These are phyloP conservation scores for Colletotrichum sp. DNA, from an alignment of 2,329 filamentous ascomycete species.

Conservation along the genomic window DNA sequence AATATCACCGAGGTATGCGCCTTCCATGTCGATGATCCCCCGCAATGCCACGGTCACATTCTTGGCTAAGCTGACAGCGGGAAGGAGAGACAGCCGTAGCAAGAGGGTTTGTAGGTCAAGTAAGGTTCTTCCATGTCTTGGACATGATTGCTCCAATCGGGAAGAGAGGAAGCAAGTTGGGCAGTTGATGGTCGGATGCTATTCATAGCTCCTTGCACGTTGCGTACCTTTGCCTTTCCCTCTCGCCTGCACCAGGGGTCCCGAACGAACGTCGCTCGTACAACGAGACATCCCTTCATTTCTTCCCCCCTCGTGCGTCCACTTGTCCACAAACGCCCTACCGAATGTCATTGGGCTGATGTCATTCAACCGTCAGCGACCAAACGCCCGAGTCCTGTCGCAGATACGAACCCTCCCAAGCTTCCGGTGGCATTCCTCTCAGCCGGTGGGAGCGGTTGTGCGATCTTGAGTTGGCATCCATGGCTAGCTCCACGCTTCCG, in stretches of 20 bases:
- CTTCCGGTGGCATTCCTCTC: not conserved
- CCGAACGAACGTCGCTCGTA: not conserved
- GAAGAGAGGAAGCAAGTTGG: not conserved
- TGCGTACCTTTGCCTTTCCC: not conserved
- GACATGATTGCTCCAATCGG: not conserved
- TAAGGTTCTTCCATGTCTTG: not conserved
- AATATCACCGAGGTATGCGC: not conserved
- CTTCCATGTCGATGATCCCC: not conserved
- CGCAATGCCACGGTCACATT: not conserved
- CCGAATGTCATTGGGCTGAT: not conserved
- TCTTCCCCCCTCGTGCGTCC: not conserved
- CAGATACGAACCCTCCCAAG: not conserved
- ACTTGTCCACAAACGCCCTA: not conserved
- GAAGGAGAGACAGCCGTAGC: not conserved
- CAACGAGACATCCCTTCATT: not conserved
- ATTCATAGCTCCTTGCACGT: not conserved
- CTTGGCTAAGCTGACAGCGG: not conserved
- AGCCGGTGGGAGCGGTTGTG: not conserved
- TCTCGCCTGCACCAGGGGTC: not conserved
- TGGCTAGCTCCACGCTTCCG: not conserved
- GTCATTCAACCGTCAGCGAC: not conserved
- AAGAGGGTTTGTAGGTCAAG: not conserved
- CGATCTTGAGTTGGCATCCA: not conserved
- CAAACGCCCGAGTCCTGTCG: not conserved
- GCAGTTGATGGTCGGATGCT: not conserved